These are phyloP conservation scores for Thelephora aurantiotincta DNA, from an alignment of 768 basidiomycete genomes.

Conservation along the genomic window DNA sequence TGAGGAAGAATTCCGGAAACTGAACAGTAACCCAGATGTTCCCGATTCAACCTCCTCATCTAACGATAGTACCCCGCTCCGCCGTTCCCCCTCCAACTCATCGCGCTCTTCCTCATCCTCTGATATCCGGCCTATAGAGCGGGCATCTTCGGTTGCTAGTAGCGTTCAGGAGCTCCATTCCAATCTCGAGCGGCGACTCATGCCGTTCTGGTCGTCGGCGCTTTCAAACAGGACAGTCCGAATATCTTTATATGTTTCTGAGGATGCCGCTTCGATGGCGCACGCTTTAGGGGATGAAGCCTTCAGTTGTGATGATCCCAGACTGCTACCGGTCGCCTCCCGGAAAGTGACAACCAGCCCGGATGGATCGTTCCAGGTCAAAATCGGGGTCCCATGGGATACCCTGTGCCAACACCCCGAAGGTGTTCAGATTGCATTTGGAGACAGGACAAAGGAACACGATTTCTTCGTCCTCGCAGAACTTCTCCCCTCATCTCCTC, in stretches of 20 bases:
- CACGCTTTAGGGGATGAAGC: slow-evolving; percentile 8
- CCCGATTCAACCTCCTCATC: slow-evolving; percentile 6
- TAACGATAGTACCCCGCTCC: neutral
- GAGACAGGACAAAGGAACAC: slow-evolving; percentile 27
- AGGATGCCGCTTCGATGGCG: slow-evolving; percentile 12
- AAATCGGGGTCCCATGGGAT: slow-evolving; percentile 55
- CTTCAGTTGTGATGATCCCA: slow-evolving; percentile 14
- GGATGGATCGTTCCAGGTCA: slow-evolving; percentile 64
- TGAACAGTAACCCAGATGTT: slow-evolving; percentile 14
- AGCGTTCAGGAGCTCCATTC: slow-evolving; percentile 44
- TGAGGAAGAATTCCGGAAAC: slow-evolving; percentile 33
- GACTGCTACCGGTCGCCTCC: slow-evolving; percentile 32
- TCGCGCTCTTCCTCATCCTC: neutral
- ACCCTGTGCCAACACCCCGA: slow-evolving; percentile 46
- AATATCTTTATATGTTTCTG: slow-evolving; percentile 42
- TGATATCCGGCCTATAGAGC: neutral
- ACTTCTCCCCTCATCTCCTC: slow-evolving; percentile 18
- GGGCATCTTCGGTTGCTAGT: neutral
- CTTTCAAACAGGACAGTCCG: slow-evolving; percentile 49
- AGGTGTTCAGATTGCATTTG: slow-evolving; percentile 42
- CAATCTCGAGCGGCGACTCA: slow-evolving; percentile 66
- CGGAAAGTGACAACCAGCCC: slow-evolving; percentile 40
- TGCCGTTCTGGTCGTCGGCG: slow-evolving; percentile 69
- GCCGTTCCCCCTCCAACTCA: slow-evolving; percentile 2
- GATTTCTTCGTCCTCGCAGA: slow-evolving; percentile 42